These are phyloP conservation scores for Eucalyptus pumila DNA, from an alignment of 345 rosid genomes.

Conservation along the genomic window DNA sequence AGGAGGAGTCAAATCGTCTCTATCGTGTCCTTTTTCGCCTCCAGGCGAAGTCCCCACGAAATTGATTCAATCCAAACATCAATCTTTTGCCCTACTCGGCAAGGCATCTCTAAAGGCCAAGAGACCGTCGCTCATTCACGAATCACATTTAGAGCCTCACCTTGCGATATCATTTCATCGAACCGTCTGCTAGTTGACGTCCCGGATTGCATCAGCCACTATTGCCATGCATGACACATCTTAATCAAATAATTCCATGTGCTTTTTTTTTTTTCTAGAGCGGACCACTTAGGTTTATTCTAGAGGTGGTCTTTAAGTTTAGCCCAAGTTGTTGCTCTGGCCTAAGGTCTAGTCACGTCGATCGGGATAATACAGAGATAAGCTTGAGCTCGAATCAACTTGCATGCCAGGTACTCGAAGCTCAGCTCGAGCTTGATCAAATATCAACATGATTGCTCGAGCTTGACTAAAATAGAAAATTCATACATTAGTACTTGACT, in stretches of 20 bases:
- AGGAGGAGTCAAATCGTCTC: not conserved
- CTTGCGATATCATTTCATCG: not conserved
- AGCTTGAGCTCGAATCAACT: not conserved
- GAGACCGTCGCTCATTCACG: not conserved
- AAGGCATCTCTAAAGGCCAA: not conserved
- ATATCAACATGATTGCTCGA: not conserved
- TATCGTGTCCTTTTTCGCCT: not conserved
- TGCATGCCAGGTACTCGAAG: not conserved
- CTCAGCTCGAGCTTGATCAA: not conserved
- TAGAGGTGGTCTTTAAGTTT: not conserved
- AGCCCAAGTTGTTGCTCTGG: not conserved
- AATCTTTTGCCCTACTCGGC: not conserved
- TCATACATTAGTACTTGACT: not conserved
- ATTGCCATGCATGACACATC: not conserved
- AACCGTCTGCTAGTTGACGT: not conserved
- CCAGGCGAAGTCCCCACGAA: not conserved
- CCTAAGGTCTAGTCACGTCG: too few species aligned
- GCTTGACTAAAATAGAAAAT: not conserved
- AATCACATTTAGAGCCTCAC: not conserved
- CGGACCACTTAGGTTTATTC: not conserved
- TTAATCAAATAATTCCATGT: not conserved
- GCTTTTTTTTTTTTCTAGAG: not conserved
- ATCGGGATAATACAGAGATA: rapidly evolving
- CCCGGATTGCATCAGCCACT: not conserved
- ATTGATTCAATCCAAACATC: not conserved